Base-by-base conservation (phyloP, 306 rosid genomes). In the Vigna trinervia region DNA sequence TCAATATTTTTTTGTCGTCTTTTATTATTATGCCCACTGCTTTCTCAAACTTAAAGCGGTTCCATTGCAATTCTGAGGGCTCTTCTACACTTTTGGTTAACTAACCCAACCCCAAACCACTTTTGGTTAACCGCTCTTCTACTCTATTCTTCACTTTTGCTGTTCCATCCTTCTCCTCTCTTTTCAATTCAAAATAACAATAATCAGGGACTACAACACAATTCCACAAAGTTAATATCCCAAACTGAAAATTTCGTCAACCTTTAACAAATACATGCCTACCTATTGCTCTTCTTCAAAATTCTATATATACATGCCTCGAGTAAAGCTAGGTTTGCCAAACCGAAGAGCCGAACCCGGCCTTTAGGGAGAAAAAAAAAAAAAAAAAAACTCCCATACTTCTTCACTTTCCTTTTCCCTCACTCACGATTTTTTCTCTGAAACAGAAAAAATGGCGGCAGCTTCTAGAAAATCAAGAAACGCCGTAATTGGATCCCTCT, bases 321-420 rank as follows among this genome's bases (percentile, higher is more conserved):
- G 92, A 87, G 93, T 89, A 20, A 83, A 89, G 86, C 82, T 15
- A 77, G 86, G 98, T 92, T 95, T 95, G 97, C 95, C 96, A 65
- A 86, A 89, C 86, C 71, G 48, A 38, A 73, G 56, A 85, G 91
- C 88, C 90, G 76, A 92, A 57, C 84, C 48, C 85, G 76, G 80
- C 83, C 69, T 83, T 5, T 6, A 2, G 65, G 48, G 30, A 68
- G 12, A 60, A 4, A 26, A 7, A 45, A 3, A 14, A 30, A 3
- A 14, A 30, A 34, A 30, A 56, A 4, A 19, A 19, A 58, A 15
- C 5, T 3, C 0, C 3, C 67, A 1, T 30, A 12, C 6, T 51
- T 13, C 30, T 11, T 41, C 45, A 1, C 11, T 39, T 39, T 41
- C 30, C 77, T 76, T 75, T 53, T 80, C 39, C 34, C 22, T 73